phyloP scores from a whole-genome alignment of 768 basidiomycete genomes.

The Naematelia encephala region DNA sequence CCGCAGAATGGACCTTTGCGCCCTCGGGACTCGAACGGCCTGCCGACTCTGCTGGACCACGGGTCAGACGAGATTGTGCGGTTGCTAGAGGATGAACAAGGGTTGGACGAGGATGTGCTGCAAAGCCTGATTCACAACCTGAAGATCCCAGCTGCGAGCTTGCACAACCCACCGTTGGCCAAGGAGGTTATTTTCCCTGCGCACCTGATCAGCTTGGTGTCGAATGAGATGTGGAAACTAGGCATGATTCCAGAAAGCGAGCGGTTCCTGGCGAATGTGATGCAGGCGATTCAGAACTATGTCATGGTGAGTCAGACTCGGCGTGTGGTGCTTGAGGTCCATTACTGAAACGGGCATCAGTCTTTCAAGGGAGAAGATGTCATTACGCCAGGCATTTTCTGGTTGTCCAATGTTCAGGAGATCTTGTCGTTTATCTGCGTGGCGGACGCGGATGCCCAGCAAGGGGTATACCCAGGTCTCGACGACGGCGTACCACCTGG shows the following conservation, averaged over 20 bases:
- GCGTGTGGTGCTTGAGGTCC: neutral
- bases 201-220: constrained; percentile 91
- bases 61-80: constrained; percentile 92
- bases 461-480: constrained; percentile 94
- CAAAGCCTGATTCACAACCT: constrained; percentile 83
- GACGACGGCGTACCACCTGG: constrained; percentile 57
- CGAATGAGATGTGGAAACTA: constrained; percentile 99
- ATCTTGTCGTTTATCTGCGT: constrained; percentile 98
- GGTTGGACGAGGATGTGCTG: constrained; percentile 87
- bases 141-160: constrained; percentile 86
- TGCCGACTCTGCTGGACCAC: constrained; percentile 67
- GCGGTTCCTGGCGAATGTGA: constrained; percentile 95
- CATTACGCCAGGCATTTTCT: constrained; percentile 94
- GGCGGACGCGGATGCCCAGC: constrained; percentile 97
- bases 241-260: constrained; percentile 95
- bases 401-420: constrained; percentile 99
- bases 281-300: constrained; percentile 95
- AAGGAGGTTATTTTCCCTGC: constrained; percentile 99
- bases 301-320: constrained; percentile 75
- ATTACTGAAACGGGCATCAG: constrained; percentile 27
- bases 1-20: constrained; percentile 35
- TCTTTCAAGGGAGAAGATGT: constrained; percentile 84
- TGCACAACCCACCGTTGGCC: constrained; percentile 84
- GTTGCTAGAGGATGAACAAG: constrained; percentile 83
- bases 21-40: constrained; percentile 43